Evolutionary conservation across 441 rosid species (phyloP).

Genomic region (Manihot esculenta): DNA sequence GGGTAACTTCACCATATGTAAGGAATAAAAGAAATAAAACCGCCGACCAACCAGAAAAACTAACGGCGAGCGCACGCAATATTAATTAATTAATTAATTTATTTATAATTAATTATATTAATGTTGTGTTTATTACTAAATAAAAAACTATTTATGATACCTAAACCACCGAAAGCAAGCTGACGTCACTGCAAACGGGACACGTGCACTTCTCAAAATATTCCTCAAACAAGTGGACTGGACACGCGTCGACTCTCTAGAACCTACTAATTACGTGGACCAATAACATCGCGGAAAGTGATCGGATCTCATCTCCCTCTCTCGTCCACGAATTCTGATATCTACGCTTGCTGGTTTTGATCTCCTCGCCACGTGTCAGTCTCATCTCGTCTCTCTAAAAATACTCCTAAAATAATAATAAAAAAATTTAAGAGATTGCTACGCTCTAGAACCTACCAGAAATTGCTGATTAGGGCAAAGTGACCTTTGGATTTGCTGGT

Average conservation of each 20-base stretch:
- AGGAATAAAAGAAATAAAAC: too few species aligned
- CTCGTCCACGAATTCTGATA: constrained; percentile 88
- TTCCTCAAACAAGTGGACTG: neutral
- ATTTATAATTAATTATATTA: neutral
- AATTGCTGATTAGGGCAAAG: constrained; percentile 21
- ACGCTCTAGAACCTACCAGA: constrained; percentile 43
- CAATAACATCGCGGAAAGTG: constrained; percentile 56
- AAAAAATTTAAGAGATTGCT: constrained; percentile 5
- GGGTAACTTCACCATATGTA: too few species aligned
- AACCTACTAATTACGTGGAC: constrained; percentile 52
- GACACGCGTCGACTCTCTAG: constrained; percentile 21
- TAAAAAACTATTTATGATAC: neutral
- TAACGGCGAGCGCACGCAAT: neutral
- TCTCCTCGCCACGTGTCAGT: constrained; percentile 59
- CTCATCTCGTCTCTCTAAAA: constrained; percentile 15
- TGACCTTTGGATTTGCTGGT: constrained; percentile 11
- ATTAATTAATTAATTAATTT: neutral
- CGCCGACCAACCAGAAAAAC: neutral
- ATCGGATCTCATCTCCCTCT: constrained; percentile 63
- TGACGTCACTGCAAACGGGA: constrained; percentile 18
- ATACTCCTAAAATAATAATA: constrained; percentile 16
- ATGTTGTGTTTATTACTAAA: neutral
- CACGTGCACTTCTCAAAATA: constrained; percentile 19
- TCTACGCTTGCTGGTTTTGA: constrained; percentile 40
- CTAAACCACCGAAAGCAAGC: neutral